Evolutionary conservation across 495 filamentous ascomycete species (phyloP).

Genomic region (Talaromyces proteolyticus): DNA sequence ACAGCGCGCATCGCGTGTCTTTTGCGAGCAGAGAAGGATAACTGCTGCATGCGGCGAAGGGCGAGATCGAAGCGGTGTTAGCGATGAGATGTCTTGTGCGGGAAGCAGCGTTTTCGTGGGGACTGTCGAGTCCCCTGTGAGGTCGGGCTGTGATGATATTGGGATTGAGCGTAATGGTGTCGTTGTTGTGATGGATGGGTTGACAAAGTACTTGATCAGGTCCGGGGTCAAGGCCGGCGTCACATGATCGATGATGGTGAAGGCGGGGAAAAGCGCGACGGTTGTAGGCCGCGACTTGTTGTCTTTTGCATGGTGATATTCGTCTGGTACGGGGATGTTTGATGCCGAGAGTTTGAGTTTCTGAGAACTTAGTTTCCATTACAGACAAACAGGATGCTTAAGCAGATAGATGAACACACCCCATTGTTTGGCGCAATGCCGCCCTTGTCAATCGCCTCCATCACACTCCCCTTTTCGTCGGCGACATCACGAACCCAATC

Average conservation of each 20-base stretch:
- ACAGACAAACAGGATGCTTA: neutral
- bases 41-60: constrained; percentile 76
- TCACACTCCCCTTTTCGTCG: constrained; percentile 88
- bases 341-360: constrained; percentile 88
- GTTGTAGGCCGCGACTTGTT: constrained; percentile 64
- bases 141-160: constrained; percentile 5
- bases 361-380: constrained; percentile 27
- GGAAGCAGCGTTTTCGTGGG: constrained; percentile 12
- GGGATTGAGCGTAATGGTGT: constrained; percentile 51
- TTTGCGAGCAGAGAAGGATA: constrained; percentile 90
- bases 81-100: constrained; percentile 17
- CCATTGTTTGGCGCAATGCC: constrained; percentile 65
- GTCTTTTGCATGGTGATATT: constrained; percentile 45
- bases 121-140: constrained; percentile 6
- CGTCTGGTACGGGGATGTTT: constrained; percentile 75
- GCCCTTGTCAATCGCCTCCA: constrained; percentile 77
- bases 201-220: constrained; percentile 67
- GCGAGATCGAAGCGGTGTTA: constrained; percentile 55
- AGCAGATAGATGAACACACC: constrained; percentile 36
- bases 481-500: constrained; percentile 91
- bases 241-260: constrained; percentile 80
- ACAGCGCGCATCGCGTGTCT: constrained; percentile 88
- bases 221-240: constrained; percentile 67
- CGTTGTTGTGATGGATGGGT: constrained; percentile 66
- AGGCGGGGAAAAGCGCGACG: constrained; percentile 82